These are phyloP conservation scores for Neofusicoccum parvum DNA, from an alignment of 2,329 filamentous ascomycete genomes.

Conservation along the genomic window DNA sequence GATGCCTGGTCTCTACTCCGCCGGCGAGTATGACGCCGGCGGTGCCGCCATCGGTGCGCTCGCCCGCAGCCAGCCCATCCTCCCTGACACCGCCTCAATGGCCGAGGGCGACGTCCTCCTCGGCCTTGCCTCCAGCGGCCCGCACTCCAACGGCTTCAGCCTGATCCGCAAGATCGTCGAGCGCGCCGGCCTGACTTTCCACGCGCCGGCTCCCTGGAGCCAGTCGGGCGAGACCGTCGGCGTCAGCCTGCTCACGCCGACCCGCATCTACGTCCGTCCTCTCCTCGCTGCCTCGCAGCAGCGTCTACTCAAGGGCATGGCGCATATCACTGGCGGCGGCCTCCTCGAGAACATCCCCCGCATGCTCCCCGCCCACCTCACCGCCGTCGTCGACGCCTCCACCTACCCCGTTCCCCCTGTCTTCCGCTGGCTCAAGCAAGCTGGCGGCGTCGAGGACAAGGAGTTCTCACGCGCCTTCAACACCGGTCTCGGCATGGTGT, in stretches of 20 bases:
- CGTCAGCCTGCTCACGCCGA: slow-evolving; percentile 80
- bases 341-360: slow-evolving; percentile 92
- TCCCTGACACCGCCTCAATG: slow-evolving; percentile 80
- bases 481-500: slow-evolving; percentile 90
- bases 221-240: slow-evolving; percentile 65
- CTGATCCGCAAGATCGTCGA: slow-evolving; percentile 90
- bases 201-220: slow-evolving; percentile 73
- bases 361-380: slow-evolving; percentile 79
- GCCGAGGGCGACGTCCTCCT: slow-evolving; percentile 79
- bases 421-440: slow-evolving; percentile 82
- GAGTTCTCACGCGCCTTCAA: slow-evolving; percentile 97
- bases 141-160: slow-evolving; percentile 97
- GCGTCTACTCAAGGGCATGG: slow-evolving; percentile 81
- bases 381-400: slow-evolving; percentile 77
- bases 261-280: slow-evolving; percentile 87
- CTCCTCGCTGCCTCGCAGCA: slow-evolving; percentile 66
- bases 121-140: slow-evolving; percentile 80
- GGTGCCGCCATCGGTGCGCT: slow-evolving; percentile 89
- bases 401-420: slow-evolving; percentile 77
- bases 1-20: slow-evolving; percentile 93
- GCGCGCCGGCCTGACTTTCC: slow-evolving; percentile 69
- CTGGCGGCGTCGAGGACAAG: slow-evolving; percentile 67
- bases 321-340: slow-evolving; percentile 95
- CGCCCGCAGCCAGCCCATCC: slow-evolving; percentile 61
- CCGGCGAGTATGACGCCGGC: slow-evolving; percentile 88